phyloP scores from a whole-genome alignment of 169 alveolate species.

The Eimeria falciformis region DNA sequence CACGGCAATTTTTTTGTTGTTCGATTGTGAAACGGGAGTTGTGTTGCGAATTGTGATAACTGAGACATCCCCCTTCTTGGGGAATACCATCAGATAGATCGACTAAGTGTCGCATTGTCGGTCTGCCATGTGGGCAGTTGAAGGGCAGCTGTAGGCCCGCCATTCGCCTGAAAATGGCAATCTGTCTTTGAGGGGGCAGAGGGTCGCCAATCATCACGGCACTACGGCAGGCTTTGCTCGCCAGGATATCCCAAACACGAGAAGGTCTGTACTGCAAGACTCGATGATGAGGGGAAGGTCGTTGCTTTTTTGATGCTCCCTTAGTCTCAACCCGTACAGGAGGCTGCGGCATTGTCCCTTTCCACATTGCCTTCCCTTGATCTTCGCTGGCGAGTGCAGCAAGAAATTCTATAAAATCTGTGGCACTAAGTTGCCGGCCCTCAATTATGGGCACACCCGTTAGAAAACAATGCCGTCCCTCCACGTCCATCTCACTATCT shows the following conservation, averaged over 20 bases:
- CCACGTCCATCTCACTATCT: background rate
- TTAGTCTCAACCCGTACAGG: background rate
- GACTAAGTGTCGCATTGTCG: constrained; percentile 95
- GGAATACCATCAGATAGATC: constrained; percentile 44
- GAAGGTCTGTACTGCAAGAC: constrained; percentile 87
- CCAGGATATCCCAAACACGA: constrained; percentile 89
- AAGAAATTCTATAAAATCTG: constrained; percentile 25
- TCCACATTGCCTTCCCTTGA: constrained; percentile 24
- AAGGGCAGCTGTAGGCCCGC: constrained; percentile 96
- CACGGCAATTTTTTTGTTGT: too few relatives aligned
- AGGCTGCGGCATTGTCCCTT: constrained; percentile 34
- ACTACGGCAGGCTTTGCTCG: constrained; percentile 98
- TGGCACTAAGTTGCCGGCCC: background rate
- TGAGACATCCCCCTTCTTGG: background rate
- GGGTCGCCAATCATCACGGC: constrained; percentile 97
- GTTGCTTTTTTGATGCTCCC: background rate
- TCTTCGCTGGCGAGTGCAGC: constrained; percentile 9
- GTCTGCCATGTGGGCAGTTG: constrained; percentile 99
- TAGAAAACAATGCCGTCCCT: background rate
- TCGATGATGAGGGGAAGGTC: constrained; percentile 77
- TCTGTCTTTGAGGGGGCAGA: constrained; percentile 92
- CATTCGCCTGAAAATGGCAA: constrained; percentile 88
- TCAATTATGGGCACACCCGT: background rate
- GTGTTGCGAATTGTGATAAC: too few relatives aligned
- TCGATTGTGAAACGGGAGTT: too few relatives aligned